Evolutionary conservation across 2,329 filamentous ascomycete species (phyloP).

Genomic region (Stagonosporopsis cucurbitacearum): DNA sequence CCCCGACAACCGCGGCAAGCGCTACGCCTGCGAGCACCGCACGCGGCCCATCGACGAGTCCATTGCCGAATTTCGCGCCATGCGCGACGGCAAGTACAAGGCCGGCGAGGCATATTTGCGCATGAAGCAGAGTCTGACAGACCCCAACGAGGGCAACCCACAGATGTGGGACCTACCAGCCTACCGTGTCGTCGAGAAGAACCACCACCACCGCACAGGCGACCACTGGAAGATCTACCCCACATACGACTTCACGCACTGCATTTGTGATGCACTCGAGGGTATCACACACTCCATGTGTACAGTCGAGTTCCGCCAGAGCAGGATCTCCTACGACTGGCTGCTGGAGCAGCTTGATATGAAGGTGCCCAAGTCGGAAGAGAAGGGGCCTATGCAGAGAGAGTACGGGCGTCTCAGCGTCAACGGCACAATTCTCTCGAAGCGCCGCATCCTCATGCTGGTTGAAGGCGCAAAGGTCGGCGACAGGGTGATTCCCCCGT

Average conservation of each 20-base stretch:
- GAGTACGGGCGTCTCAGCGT: conserved; percentile 81
- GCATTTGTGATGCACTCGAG: conserved; percentile 90
- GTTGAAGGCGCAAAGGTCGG: conserved; percentile 67
- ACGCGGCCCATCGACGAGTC: conserved; percentile 77
- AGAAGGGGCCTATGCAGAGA: conserved; percentile 79
- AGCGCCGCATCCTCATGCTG: conserved; percentile 81
- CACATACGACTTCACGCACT: conserved; percentile 92
- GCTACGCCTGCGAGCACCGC: conserved; percentile 83
- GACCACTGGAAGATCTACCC: conserved; percentile 91
- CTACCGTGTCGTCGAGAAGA: conserved; percentile 80
- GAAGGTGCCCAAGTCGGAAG: conserved; percentile 68
- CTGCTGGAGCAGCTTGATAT: conserved; percentile 81
- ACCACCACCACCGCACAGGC: conserved; percentile 78
- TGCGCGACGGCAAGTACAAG: conserved; percentile 91
- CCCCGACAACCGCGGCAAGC: conserved; percentile 68
- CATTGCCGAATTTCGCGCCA: conserved; percentile 81
- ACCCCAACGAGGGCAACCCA: conserved; percentile 76
- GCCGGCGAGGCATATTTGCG: conserved; percentile 82
- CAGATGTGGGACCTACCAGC: conserved; percentile 97
- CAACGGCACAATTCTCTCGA: conserved; percentile 83
- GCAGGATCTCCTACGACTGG: conserved; percentile 89
- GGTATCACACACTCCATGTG: conserved; percentile 90
- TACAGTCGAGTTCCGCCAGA: conserved; percentile 89
- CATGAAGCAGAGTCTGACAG: conserved; percentile 82
- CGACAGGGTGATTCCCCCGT: conserved; percentile 51